Conservation (phyloP, 2,329 filamentous ascomycete genomes). For the Verticillium albo-atrum region DNA sequence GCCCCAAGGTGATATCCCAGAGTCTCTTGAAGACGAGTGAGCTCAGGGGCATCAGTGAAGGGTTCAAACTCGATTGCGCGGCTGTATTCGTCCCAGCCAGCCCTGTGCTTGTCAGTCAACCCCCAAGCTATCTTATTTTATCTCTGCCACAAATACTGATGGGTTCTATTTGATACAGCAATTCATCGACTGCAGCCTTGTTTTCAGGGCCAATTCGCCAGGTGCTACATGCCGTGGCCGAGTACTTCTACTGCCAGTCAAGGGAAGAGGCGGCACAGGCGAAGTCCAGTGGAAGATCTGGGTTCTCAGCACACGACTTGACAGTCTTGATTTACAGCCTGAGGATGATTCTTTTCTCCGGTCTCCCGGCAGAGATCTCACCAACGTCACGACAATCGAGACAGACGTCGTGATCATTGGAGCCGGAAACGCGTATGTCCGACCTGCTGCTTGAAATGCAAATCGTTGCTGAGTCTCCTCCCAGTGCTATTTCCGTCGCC, state of each 20-base stretch:
- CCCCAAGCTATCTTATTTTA: too few relatives aligned
- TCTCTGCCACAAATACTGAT: too few relatives aligned
- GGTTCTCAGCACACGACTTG: constrained; percentile 23
- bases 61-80: background rate
- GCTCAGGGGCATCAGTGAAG: constrained; percentile 11
- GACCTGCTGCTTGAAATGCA: too few relatives aligned
- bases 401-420: constrained; percentile 29
- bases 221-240: background rate
- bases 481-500: constrained; percentile 20
- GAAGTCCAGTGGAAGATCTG: constrained; percentile 27
- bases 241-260: background rate
- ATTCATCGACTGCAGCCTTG: constrained; percentile 20
- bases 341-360: constrained; percentile 17
- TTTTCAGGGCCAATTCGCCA: background rate
- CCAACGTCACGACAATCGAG: constrained; percentile 16
- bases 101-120: background rate
- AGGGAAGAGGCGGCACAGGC: background rate
- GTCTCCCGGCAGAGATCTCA: constrained; percentile 2
- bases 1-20: constrained; percentile 16
- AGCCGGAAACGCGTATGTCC: constrained; percentile 22
- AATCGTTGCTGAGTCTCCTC: background rate
- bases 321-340: constrained; percentile 13
- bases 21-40: constrained; percentile 14
- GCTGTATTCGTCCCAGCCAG: background rate
- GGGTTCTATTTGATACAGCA: constrained; percentile 14